Evolutionary conservation across 1,284 basidiomycete species (phyloP), one percentile per base, ranked within the genome.

Genomic region (Blastosporella zonata): DNA sequence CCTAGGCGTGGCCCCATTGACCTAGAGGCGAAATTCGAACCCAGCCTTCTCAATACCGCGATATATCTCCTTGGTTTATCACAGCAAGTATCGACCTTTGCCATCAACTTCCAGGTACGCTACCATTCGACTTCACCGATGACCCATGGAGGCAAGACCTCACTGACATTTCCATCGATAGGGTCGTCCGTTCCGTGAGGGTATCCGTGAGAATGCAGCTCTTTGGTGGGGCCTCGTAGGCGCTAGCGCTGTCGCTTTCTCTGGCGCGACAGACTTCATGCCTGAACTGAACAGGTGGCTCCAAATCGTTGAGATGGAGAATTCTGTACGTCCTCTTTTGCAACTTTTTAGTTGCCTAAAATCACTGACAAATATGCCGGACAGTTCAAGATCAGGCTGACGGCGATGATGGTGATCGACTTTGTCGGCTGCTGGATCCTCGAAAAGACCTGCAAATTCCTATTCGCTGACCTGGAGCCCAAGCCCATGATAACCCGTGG

Each of bases 281-380:
- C 96, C 97, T 1, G 97, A 99, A 69, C 66, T 98, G 55, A 99
- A 97, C 68, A 75, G 89, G 29, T 99, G 96, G 96, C 76, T 99
- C 36, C 96, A 99, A 70, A 87, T 99, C 33, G 93, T 97, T 21
- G 91, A 91, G 67, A 96, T 99, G 93, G 71, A 83, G 38, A 63
- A 66, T 25, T 62, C 70, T 34, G 93, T 96, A 62, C 59, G 88
- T 69, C 20, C 18, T 35, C n/a, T 45, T 25, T 20, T 35, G 12
- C 20, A 18, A 17, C 46, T 6, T 22, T 21, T 21, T 22, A 35
- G 5, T 25, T 3, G 44, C 23, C 28, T 13, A 7, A n/a, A 33
- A 33, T 13, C 4, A n/a, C 8, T 47, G n/a, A 17, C 43, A 18
- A 18, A 29, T 34, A 5, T 17, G 27, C 22, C 12, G 21, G 55